Conservation (phyloP, 2,329 filamentous ascomycete species). For the Phialophora macrospora region DNA sequence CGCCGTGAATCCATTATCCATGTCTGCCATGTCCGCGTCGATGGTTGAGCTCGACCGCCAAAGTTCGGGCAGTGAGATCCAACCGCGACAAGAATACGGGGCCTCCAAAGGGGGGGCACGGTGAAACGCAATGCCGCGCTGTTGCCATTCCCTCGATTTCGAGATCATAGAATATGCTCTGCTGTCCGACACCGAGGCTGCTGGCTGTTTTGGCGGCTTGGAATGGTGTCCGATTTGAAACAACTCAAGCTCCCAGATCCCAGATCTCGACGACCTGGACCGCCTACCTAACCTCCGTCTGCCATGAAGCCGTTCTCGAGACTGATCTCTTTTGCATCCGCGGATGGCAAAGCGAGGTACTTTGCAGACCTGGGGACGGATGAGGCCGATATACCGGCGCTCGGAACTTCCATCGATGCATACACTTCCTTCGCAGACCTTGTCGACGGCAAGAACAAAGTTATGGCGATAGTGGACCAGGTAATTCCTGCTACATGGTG, state of each 20-base stretch:
- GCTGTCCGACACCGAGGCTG: no score
- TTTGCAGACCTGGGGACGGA: slow-evolving; percentile 6
- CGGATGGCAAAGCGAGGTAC: background rate
- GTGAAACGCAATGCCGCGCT: no score
- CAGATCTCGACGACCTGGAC: background rate
- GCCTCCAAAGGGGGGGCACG: no score
- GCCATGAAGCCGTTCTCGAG: background rate
- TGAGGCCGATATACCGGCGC: background rate
- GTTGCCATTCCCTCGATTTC: no score
- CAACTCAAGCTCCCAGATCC: background rate
- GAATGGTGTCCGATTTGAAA: no score
- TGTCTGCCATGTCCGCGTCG: no score
- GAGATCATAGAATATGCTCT: no score
- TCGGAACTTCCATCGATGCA: background rate
- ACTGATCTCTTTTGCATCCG: slow-evolving; percentile 3
- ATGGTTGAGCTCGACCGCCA: no score
- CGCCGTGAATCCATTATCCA: no score
- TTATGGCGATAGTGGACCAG: background rate
- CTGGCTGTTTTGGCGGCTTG: no score
- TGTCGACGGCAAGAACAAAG: background rate
- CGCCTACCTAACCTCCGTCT: background rate
- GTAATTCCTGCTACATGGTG: background rate
- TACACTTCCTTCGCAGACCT: slow-evolving; percentile 8
- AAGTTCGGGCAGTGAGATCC: no score
- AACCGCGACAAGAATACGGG: no score